phyloP scores from a whole-genome alignment of 306 rosid species.

The Inga laurina region DNA sequence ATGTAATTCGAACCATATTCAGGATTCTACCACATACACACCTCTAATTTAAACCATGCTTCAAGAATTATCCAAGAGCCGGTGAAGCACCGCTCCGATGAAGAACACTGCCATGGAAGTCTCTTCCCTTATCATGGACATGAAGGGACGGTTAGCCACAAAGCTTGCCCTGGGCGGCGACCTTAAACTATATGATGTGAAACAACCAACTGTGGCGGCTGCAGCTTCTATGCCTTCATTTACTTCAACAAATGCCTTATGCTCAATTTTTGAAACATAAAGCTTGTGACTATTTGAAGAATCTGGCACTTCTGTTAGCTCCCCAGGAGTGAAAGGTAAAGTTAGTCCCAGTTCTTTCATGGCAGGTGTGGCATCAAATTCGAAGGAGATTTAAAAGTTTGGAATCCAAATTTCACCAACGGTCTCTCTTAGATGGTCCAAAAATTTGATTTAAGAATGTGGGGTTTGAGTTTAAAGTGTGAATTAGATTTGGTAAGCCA shows the following conservation, averaged over 20 bases:
- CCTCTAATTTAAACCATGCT: neutral
- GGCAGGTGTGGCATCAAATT: neutral
- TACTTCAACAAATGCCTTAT: slow-evolving; percentile 19
- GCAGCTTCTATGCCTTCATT: neutral
- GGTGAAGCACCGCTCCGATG: slow-evolving; percentile 26
- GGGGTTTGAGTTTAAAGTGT: no score
- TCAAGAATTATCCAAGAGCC: neutral
- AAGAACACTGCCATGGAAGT: slow-evolving; percentile 4
- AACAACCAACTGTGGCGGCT: no score
- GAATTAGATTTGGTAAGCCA: no score
- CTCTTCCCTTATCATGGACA: slow-evolving; percentile 30
- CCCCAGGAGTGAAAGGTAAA: slow-evolving; percentile 8
- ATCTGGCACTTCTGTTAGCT: slow-evolving; percentile 25
- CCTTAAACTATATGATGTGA: no score
- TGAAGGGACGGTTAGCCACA: slow-evolving; percentile 31
- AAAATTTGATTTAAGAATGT: no score
- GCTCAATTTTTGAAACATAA: neutral
- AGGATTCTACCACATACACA: no score
- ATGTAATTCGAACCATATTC: no score
- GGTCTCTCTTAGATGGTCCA: no score
- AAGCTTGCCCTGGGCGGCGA: neutral
- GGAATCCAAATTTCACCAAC: slow-evolving; percentile 26
- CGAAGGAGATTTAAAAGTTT: slow-evolving; percentile 24
- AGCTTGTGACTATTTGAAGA: neutral
- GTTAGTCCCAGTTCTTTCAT: slow-evolving; percentile 15